Conservation (phyloP, 139 green algal genomes). For the Auxenochlorella pyrenoidosa region DNA sequence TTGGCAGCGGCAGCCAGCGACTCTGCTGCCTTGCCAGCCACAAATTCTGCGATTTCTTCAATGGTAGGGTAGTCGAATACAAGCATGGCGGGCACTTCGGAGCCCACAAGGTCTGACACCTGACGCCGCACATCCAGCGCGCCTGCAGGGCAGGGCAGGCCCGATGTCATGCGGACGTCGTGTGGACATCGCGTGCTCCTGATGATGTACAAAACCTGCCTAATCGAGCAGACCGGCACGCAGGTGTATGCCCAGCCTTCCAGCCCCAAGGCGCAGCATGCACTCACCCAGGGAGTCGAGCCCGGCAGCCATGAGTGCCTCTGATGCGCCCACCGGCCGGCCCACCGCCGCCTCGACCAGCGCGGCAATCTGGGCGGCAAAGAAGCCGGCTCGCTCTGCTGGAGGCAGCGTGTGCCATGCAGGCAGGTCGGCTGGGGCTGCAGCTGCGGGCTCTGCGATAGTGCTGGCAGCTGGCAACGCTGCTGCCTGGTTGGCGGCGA, state of each 20-base stretch:
- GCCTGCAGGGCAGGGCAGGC: background rate
- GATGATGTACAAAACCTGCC: no score
- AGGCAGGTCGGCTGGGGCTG: background rate
- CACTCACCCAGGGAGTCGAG: constrained; percentile 79
- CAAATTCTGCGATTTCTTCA: background rate
- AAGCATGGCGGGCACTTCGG: background rate
- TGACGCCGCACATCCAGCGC: constrained; percentile 21
- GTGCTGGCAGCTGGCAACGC: no score
- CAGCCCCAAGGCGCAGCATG: no score
- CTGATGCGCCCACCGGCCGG: constrained; percentile 20
- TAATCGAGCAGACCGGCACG: background rate
- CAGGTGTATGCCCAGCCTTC: no score
- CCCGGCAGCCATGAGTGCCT: constrained; percentile 79
- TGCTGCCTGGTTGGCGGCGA: no score
- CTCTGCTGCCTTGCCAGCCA: background rate
- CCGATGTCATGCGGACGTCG: no score
- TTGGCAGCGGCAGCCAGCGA: background rate
- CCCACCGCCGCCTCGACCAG: constrained; percentile 50
- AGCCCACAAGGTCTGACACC: background rate
- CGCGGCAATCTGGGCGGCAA: background rate
- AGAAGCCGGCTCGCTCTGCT: background rate
- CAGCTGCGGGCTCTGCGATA: background rate
- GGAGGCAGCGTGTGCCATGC: background rate
- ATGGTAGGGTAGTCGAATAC: constrained; percentile 26
- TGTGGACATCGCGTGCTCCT: no score